Evolutionary conservation across 2,329 filamentous ascomycete genomes (phyloP), one percentile per base, ranked within the genome.

Genomic region (Fusarium hainanense): DNA sequence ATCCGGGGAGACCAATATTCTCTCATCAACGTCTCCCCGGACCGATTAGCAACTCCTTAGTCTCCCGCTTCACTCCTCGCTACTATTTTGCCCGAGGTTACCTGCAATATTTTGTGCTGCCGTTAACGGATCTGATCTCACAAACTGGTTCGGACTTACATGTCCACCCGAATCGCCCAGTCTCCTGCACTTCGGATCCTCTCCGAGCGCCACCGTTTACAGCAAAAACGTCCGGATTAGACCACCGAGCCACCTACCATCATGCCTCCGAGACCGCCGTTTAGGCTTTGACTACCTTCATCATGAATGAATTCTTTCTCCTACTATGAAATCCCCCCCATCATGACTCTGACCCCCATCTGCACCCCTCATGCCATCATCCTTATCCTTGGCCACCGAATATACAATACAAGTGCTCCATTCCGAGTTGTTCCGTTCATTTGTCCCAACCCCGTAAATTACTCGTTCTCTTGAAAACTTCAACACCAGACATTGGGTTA

Each of bases 391-490:
- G 23, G 49, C 10, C 32, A 42, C n/a, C 23, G 46, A 51, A 37
- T 40, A 58, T 28, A 37, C 16, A 32, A 60, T 28, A 37, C 34
- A 32, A 18, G n/a, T 37, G 34, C 42, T 56, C 42, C 50, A 37
- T 61, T 58, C 73, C 73, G 71, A 64, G 11, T 54, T 56, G 47
- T 70, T 58, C 73, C 71, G 73, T 25, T n/a, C 12, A 12, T 54
- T 51, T 54, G 28, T 56, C 9, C 25, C 13, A 37, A 47, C 58
- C 50, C 70, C 72, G 68, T 59, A 41, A 54, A 51, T 56, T 71
- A 51, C 34, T 69, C 59, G 65, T 48, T 23, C 21, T 25, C 23
- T 34, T 20, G 16, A 8, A 28, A 43, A 34, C 44, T 41, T 56
- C 54, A 27, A 56, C 50, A 46, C 44, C 55, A 57, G 63, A 44